Base-by-base conservation (phyloP, 2,329 filamentous ascomycete species). In the Trichophyton mentagrophytes region DNA sequence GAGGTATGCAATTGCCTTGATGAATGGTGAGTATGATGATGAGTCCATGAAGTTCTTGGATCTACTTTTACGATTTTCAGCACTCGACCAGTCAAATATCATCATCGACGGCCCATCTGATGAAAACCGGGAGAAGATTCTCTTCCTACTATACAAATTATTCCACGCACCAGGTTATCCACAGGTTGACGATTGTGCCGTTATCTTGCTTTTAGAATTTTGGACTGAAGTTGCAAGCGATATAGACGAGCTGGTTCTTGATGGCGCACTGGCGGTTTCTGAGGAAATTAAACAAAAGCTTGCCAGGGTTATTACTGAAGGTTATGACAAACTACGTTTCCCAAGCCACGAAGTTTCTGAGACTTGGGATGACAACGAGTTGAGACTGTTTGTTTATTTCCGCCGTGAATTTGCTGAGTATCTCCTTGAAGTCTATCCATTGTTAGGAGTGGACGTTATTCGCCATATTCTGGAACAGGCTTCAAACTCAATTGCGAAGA, bases 341-440 rank as follows among this genome's bases (percentile, higher is more conserved):
- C 73, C 75, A 0, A 65, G 61, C 8, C 61, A 69, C 1, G 67
- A 67, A 46, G 69, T 73, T 20, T 46, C 72, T 15, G 66, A 68
- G 36, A 70, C 71, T 8, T 78, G 75, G 76, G 69, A 70, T 53
- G 71, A 73, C 36, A 75, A 78, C 57, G 75, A 78, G 30, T 67
- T 73, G 33, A 69, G 68, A 60, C 72, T 75, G 60, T 78, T 78
- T 60, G 69, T 69, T 55, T 68, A 71, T 17, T 78, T 77, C 61
- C 74, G 76, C 17, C 72, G 73, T 30, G 75, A 78, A 51, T 75
- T 73, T n/a, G 72, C 72, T 57, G 76, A 78, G 62, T 78, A 76
- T 58, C 67, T 78, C 9, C 69, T 76, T 13, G 72, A 75, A 5
- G 71, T 72, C 1, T 77, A 76, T 64, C 72, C 74, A 0, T 70